phyloP scores from a whole-genome alignment of 2,329 filamentous ascomycete genomes.

The Ceratocystis colombiana region DNA sequence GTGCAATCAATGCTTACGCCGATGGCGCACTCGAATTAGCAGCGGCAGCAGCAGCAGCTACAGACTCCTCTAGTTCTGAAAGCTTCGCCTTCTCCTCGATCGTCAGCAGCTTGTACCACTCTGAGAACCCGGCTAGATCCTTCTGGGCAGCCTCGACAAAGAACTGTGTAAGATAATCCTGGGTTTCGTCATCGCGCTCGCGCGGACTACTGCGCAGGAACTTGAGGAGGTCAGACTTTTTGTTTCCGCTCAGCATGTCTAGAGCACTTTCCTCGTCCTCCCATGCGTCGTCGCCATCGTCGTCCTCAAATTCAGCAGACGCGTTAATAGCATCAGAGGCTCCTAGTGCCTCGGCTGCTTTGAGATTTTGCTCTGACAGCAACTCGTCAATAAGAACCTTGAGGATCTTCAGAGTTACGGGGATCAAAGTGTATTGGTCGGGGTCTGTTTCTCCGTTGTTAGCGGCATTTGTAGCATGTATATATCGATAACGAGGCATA shows the following conservation, averaged over 20 bases:
- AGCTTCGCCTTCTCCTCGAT: slow-evolving; percentile 49
- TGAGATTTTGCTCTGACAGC: slow-evolving; percentile 62
- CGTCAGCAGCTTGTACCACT: slow-evolving; percentile 47
- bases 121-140: slow-evolving; percentile 46
- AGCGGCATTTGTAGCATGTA: slow-evolving; percentile 22
- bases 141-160: slow-evolving; percentile 54
- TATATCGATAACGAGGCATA: slow-evolving; percentile 35
- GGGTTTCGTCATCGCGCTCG: slow-evolving; percentile 80
- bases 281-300: slow-evolving; percentile 59
- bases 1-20: not conserved
- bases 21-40: not conserved
- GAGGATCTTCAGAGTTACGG: slow-evolving; percentile 85
- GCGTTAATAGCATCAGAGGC: slow-evolving; percentile 53
- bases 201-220: slow-evolving; percentile 55
- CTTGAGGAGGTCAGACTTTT: slow-evolving; percentile 70
- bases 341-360: slow-evolving; percentile 50
- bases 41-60: slow-evolving; percentile 25
- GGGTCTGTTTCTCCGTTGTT: slow-evolving; percentile 48
- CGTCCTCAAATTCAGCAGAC: slow-evolving; percentile 42
- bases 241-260: slow-evolving; percentile 55
- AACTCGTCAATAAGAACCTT: slow-evolving; percentile 94
- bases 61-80: slow-evolving; percentile 40
- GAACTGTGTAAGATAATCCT: slow-evolving; percentile 72
- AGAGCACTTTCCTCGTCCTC: slow-evolving; percentile 87
- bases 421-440: slow-evolving; percentile 77